Base-by-base conservation (phyloP, 2,329 filamentous ascomycete species). In the Diaporthe citriasiana region DNA sequence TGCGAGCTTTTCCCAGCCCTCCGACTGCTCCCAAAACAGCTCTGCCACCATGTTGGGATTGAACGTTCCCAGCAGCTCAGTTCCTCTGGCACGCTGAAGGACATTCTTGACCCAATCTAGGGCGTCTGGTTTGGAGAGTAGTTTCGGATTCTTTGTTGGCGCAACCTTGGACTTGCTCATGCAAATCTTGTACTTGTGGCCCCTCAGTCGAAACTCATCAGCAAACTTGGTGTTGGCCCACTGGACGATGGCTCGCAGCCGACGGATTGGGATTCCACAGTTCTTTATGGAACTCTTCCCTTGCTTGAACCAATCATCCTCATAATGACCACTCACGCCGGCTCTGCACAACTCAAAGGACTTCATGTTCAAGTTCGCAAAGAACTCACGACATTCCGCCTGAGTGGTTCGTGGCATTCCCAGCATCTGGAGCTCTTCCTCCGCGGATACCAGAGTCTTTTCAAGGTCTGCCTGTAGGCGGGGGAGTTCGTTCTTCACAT, bases 1-100 rank as follows among this genome's bases (percentile, higher is more conserved):
- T 3, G 72, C 12, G 0, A 66, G 3, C 17, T 25, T 38, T 1
- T 60, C 72, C 73, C 73, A 74, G 6, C 0, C 6, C 19, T 72
- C 73, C 0, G 68, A 71, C 19, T 74, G 73, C 22, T 74, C 73
- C 73, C 73, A 74, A n/a, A 74, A 72, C 0, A 74, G 42, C 30
- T 74, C 73, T 0, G 68, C 68, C 3, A 72, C 3, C 4, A 74
- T 1, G 15, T 50, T 19, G 6, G 68, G 27, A 10, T 74, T 74
- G 59, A 71, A 74, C 0, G 10, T 74, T 0, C 73, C 73, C 0
- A 74, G 17, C 19, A 74, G 7, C 42, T 74, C 73, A 1, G 53
- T 71, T 3, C 73, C 73, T 17, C 73, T 51, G 4, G 68, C 9
- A 1, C 51, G 38, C 0, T 33, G 50, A 0, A 74, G 47, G 0